These are phyloP conservation scores for Chlorella sorokiniana DNA, from an alignment of 139 green algal genomes.

Conservation along the genomic window DNA sequence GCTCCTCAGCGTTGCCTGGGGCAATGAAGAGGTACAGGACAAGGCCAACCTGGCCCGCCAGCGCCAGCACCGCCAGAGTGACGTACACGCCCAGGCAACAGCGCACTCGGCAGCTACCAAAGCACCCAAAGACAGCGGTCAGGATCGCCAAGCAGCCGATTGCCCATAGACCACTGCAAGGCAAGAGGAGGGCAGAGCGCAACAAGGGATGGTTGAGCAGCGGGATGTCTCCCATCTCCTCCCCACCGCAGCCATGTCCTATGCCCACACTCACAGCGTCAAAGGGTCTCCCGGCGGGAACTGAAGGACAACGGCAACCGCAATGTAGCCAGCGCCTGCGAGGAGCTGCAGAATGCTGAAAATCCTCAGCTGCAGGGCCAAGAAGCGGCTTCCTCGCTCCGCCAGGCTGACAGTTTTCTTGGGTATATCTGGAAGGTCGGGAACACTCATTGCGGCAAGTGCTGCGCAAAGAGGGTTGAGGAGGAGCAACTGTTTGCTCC, in stretches of 20 bases:
- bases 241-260: not conserved
- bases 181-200: not conserved
- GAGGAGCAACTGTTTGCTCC: not conserved
- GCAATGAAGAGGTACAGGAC: slow-evolving; percentile 45
- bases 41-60: slow-evolving; percentile 22
- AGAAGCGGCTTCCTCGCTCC: not conserved
- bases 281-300: slow-evolving; percentile 30
- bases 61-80: slow-evolving; percentile 23
- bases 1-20: slow-evolving; percentile 19
- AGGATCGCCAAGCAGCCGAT: slow-evolving; percentile 38
- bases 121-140: slow-evolving; percentile 25
- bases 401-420: not conserved
- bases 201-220: not conserved
- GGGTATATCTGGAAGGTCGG: not conserved
- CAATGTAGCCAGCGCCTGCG: slow-evolving; percentile 23
- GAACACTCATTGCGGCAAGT: not conserved
- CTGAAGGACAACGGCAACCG: slow-evolving; percentile 15
- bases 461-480: not conserved
- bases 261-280: slow-evolving; percentile 10
- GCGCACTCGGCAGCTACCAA: slow-evolving; percentile 9
- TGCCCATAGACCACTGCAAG: slow-evolving; percentile 33
- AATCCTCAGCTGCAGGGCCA: slow-evolving; percentile 21
- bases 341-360: slow-evolving; percentile 25
- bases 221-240: not conserved
- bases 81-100: slow-evolving; percentile 42